Conservation (phyloP, 306 rosid genomes). For the Glycine soja region DNA sequence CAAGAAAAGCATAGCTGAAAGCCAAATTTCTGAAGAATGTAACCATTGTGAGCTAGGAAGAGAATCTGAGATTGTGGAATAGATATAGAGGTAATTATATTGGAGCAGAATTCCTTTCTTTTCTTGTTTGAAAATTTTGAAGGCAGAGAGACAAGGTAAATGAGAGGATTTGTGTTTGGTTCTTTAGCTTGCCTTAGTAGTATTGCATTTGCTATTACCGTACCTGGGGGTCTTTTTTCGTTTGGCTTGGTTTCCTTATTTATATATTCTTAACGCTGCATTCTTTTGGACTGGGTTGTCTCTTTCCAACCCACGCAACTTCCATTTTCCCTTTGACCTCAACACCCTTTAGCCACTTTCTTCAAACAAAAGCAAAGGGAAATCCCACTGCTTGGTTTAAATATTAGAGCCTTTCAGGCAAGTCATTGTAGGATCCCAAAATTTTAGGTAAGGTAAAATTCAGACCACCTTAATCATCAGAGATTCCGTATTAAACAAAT, state of each 20-base stretch:
- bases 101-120: slow-evolving; percentile 76
- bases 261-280: not conserved
- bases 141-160: slow-evolving; percentile 39
- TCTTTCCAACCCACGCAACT: slow-evolving; percentile 69
- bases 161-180: slow-evolving; percentile 1
- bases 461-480: slow-evolving; percentile 47
- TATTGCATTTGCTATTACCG: slow-evolving; percentile 4
- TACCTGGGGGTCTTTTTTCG: slow-evolving; percentile 48
- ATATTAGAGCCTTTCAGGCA: slow-evolving; percentile 45
- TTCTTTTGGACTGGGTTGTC: slow-evolving; percentile 63
- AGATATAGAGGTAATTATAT: slow-evolving; percentile 34
- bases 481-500: slow-evolving; percentile 40
- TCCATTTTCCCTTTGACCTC: slow-evolving; percentile 47
- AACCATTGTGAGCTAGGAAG: slow-evolving; percentile 55
- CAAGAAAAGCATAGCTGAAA: slow-evolving; percentile 49
- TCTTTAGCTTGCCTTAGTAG: slow-evolving; percentile 72
- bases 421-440: slow-evolving; percentile 48
- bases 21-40: slow-evolving; percentile 46
- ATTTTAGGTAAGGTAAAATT: slow-evolving; percentile 40
- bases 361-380: slow-evolving; percentile 62
- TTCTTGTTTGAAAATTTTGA: slow-evolving; percentile 65
- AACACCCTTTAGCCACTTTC: slow-evolving; percentile 58
- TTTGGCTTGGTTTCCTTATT: slow-evolving; percentile 47
- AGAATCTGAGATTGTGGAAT: slow-evolving; percentile 36
- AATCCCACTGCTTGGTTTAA: slow-evolving; percentile 47